phyloP scores from a whole-genome alignment of 192 early-diverging fungal species.

The Spizellomyces punctatus region DNA sequence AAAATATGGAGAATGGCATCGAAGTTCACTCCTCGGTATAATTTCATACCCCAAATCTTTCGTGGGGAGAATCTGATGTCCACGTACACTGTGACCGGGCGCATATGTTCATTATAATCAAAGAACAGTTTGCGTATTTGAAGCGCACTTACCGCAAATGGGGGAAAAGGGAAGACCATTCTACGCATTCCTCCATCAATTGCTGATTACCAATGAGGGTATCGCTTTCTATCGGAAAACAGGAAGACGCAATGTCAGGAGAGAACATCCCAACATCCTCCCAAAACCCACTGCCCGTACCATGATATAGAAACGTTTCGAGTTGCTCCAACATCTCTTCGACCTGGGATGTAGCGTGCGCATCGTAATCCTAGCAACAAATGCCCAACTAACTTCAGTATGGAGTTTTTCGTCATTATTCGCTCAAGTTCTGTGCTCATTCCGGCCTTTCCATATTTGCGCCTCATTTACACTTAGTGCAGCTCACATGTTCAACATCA shows the following conservation, averaged over 20 bases:
- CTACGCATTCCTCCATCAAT: conserved; percentile 40
- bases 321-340: conserved; percentile 41
- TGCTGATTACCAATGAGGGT: conserved; percentile 16
- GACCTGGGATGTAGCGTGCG: conserved; percentile 39
- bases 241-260: too few species aligned
- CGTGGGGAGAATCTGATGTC: conserved; percentile 15
- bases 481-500: conserved; percentile 24
- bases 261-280: too few species aligned
- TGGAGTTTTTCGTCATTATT: too few species aligned
- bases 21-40: conserved; percentile 15
- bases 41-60: conserved; percentile 29
- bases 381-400: background rate
- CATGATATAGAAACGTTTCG: conserved; percentile 40
- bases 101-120: background rate
- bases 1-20: conserved; percentile 32
- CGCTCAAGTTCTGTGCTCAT: too few species aligned
- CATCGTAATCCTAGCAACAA: conserved; percentile 37
- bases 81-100: conserved; percentile 10
- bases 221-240: background rate
- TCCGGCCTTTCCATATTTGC: background rate
- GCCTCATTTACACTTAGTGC: background rate
- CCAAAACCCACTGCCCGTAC: background rate
- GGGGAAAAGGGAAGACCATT: conserved; percentile 45
- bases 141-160: conserved; percentile 32
- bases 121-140: background rate